Base-by-base conservation (phyloP, 2,329 filamentous ascomycete genomes). In the Trichoderma semiorbis region DNA sequence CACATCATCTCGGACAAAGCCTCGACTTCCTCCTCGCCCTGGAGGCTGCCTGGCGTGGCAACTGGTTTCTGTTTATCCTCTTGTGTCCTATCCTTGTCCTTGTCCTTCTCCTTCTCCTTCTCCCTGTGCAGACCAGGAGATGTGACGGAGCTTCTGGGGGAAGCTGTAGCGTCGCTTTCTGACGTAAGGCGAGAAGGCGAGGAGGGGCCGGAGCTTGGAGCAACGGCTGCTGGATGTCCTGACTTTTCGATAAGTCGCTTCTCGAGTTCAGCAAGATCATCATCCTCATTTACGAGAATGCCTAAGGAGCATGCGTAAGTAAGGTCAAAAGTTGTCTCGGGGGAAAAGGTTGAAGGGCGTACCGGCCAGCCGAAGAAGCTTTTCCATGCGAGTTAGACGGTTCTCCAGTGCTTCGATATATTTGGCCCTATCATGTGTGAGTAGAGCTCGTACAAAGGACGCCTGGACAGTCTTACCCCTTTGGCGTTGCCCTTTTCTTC, bases 361-460 rank as follows among this genome's bases (percentile, higher is more conserved):
- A 89, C 88, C 95, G 65, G 94, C 97, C 71, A 98, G 86, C 75
- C 93, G 90, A 75, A 98, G 83, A 72, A 99, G 84, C 74, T 93
- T 95, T 84, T 99, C 95, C 95, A 99, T 98, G 75, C 96, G 91
- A n/a, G 92, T 93, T 39, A 98, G 85, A 21, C 96, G 90, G 80
- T 98, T 98, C 83, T 99, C 95, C 62, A 99, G 87, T 14, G 95
- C 95, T 81, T 98, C 95, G 76, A 98, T 98, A 80, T 99, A 99
- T 82, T 98, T 98, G 69, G 96, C 96, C 72, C 94, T 97, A 50
- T 53, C 74, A 2, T 53, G 21, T 66, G 39, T 57, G 71, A 74
- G 80, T 71, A 79, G 74, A 66, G 72, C 8, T 12, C 28, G 6
- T 26, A 21, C 11, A 28, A 24, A 36, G 2, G 21, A 16, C n/a